A percentile compares a stretch with the other conserved stretches of the same genome.
These are phyloP conservation scores for Ilex aquifolium DNA, from an alignment of 257 asterid species.

Conservation along the genomic window DNA sequence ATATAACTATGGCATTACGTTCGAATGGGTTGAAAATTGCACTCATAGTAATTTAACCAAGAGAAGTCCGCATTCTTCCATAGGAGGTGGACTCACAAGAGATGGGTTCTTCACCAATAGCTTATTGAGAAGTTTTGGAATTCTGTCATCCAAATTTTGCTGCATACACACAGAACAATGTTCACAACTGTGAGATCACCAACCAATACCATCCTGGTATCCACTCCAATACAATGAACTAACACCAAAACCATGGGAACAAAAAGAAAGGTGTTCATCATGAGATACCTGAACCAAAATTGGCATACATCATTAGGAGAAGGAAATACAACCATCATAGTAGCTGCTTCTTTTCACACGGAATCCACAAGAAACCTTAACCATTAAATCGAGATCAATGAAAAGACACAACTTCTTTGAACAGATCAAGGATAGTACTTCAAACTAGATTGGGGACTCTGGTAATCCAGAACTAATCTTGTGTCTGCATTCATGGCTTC, in stretches of 20 bases:
- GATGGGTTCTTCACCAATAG: slow-evolving; percentile 83
- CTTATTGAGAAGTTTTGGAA: slow-evolving; percentile 91
- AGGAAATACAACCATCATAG: slow-evolving; percentile 92
- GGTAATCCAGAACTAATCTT: slow-evolving; percentile 77
- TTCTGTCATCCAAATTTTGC: slow-evolving; percentile 95
- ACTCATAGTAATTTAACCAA: slow-evolving; percentile 27
- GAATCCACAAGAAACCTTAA: slow-evolving; percentile 43
- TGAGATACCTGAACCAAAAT: slow-evolving; percentile 85
- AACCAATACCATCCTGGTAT: slow-evolving; percentile 1
- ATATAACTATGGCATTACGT: slow-evolving; percentile 2
- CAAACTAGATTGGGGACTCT: slow-evolving; percentile 80
- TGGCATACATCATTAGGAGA: slow-evolving; percentile 98
- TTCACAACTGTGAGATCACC: background rate
- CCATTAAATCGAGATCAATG: no score
- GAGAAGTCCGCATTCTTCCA: slow-evolving; percentile 97
- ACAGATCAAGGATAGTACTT: slow-evolving; percentile 10
- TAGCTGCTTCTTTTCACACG: slow-evolving; percentile 96
- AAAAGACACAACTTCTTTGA: no score
- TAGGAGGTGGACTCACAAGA: slow-evolving; percentile 79
- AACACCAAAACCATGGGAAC: background rate
- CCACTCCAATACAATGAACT: slow-evolving; percentile 3
- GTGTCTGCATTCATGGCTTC: slow-evolving; percentile 94
- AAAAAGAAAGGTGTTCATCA: background rate
- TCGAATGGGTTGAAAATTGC: slow-evolving; percentile 10
- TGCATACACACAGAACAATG: slow-evolving; percentile 18